Evolutionary conservation across 2,329 filamentous ascomycete species (phyloP).

Genomic region (Alternaria rosae): DNA sequence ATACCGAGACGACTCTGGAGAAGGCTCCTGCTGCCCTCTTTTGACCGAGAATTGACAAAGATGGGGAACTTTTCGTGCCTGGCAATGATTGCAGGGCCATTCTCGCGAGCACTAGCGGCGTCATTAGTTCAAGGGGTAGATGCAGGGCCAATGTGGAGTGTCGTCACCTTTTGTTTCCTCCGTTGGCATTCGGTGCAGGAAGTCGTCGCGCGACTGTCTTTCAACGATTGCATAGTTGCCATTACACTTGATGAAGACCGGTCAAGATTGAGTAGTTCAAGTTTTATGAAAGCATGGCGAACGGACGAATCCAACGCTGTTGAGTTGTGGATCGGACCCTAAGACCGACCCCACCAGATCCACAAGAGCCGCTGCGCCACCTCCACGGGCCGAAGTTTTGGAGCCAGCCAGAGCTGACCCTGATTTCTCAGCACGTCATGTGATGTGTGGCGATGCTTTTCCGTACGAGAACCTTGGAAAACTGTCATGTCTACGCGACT

Average conservation of each 20-base stretch:
- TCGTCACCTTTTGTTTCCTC: conserved; percentile 59
- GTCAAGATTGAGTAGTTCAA: background rate
- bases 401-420: background rate
- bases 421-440: conserved; percentile 9
- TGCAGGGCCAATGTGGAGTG: conserved; percentile 10
- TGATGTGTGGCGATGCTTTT: conserved; percentile 3
- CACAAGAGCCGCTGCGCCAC: conserved; percentile 12
- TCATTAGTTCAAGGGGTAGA: conserved; percentile 22
- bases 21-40: conserved; percentile 34
- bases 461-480: background rate
- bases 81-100: conserved; percentile 62
- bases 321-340: conserved; percentile 1
- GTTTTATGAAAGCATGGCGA: conserved; percentile 4
- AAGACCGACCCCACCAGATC: conserved; percentile 11
- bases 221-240: conserved; percentile 30
- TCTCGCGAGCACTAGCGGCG: conserved; percentile 56
- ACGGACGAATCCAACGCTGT: conserved; percentile 8
- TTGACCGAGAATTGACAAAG: conserved; percentile 56
- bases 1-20: conserved; percentile 28
- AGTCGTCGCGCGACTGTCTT: conserved; percentile 33
- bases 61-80: conserved; percentile 57
- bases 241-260: background rate
- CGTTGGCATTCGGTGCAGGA: conserved; percentile 60
- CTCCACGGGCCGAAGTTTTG: conserved; percentile 6
- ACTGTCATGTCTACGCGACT: background rate